These are phyloP conservation scores for Chrysosporium queenslandicum DNA, from an alignment of 2,329 filamentous ascomycete species.

Conservation along the genomic window DNA sequence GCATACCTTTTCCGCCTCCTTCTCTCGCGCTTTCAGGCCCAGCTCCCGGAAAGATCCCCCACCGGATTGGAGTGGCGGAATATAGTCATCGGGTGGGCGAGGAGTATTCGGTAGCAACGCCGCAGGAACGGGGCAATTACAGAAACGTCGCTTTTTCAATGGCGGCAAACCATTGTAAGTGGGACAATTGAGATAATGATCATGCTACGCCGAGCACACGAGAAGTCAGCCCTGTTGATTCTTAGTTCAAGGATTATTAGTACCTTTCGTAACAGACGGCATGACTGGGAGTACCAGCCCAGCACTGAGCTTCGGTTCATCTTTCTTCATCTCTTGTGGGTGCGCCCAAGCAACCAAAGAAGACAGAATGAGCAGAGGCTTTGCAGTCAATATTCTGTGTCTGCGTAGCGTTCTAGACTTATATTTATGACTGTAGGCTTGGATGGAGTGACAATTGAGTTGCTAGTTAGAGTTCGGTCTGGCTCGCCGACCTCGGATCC, in stretches of 20 bases:
- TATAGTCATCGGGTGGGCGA: conserved; percentile 2
- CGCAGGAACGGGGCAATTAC: conserved; percentile 6
- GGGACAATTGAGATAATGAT: conserved; percentile 3
- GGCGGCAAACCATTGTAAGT: conserved; percentile 9
- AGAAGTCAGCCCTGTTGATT: not conserved
- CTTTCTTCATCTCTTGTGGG: conserved; percentile 5
- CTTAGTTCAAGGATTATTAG: not conserved
- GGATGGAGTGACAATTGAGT: not conserved
- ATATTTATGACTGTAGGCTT: conserved; percentile 5
- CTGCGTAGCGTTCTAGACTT: not conserved
- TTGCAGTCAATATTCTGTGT: not conserved
- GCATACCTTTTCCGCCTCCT: conserved; percentile 35
- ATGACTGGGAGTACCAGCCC: conserved; percentile 10
- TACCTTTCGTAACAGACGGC: conserved; percentile 13
- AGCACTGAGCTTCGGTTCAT: conserved; percentile 12
- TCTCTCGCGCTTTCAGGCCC: conserved; percentile 35
- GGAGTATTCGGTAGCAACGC: not conserved
- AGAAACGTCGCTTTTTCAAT: conserved; percentile 15
- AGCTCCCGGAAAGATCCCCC: conserved; percentile 23
- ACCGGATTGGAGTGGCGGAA: not conserved
- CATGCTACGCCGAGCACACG: conserved; percentile 10
- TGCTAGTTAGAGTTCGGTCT: not conserved
- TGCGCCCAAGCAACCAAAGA: not conserved
- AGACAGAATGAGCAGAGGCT: not conserved
- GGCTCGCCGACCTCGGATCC: not conserved